Evolutionary conservation across 371 early-diverging fungal species (phyloP), one percentile per base, ranked within the genome.

Genomic region (Circinella minor): DNA sequence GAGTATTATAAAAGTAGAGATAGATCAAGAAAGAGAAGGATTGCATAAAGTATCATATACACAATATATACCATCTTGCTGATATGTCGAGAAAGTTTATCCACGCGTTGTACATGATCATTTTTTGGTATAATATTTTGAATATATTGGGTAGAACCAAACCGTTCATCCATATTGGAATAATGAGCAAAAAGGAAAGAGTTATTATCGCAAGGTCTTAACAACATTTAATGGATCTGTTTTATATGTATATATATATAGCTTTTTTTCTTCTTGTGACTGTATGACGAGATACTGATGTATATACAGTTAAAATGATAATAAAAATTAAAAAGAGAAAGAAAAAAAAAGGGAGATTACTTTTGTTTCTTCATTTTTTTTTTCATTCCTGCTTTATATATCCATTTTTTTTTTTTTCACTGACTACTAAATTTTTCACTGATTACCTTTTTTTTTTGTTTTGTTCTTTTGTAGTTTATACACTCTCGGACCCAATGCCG

Each of bases 401-500:
- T 51, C 8, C 0, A 47, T 47, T 15, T 47, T 47, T 47, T 47
- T 47, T 47, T 47, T 47, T 47, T 47, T 15, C 47, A 47, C 9
- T 47, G 47, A 27, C 27, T 27, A 27, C 27, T 27, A 27, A 27
- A 27, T 27, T 1, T 27, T 27, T 27, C 43, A 43, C 6, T 43
- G 11, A 11, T 3, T 9, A 43, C 11, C 9, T 9, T 9, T 51
- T 51, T 8, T 51, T 3, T 13, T n/a, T 8, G 51, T 51, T 13
- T 51, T 14, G 8, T 17, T 51, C 15, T 51, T n/a, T 51, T 17
- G 27, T 27, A 27, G 27, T n/a, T 17, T n/a, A 13, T 51, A n/a
- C 51, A 13, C 15, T 13, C 57, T 57, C 57, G 57, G 57, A 57
- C 27, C 7, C 57, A 57, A 57, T 27, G 57, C 57, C 57, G 57